A percentile compares a stretch with the other conserved stretches of the same genome.
Evolutionary conservation across 2,329 filamentous ascomycete species (phyloP).

Genomic region (Aspergillus quadrilineatus): DNA sequence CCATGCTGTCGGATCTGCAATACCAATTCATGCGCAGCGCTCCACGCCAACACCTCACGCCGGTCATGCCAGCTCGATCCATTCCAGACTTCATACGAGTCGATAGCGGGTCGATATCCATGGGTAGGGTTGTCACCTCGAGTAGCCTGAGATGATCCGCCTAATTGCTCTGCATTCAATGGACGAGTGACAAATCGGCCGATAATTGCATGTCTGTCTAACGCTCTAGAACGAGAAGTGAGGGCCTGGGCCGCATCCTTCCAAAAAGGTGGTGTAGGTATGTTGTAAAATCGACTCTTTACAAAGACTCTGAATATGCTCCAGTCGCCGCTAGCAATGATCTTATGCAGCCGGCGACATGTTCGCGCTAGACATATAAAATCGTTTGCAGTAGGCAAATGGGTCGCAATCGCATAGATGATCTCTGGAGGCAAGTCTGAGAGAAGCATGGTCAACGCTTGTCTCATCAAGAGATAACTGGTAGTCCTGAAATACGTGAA

Average conservation of each 20-base stretch:
- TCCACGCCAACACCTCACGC: slow-evolving; percentile 60
- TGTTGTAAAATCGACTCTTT: slow-evolving; percentile 49
- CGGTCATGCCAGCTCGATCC: slow-evolving; percentile 49
- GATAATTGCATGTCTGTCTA: slow-evolving; percentile 57
- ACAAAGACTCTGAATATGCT: slow-evolving; percentile 49
- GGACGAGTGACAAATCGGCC: slow-evolving; percentile 53
- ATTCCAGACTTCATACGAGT: slow-evolving; percentile 57
- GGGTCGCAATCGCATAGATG: slow-evolving; percentile 41
- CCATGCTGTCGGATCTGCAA: slow-evolving; percentile 51
- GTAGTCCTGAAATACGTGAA: not conserved
- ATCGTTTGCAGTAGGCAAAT: slow-evolving; percentile 48
- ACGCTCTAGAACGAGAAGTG: slow-evolving; percentile 57
- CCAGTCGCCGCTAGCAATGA: slow-evolving; percentile 51
- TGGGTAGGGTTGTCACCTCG: slow-evolving; percentile 51
- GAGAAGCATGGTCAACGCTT: slow-evolving; percentile 31
- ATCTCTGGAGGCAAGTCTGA: slow-evolving; percentile 44
- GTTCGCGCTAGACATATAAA: slow-evolving; percentile 48
- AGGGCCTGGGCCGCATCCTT: slow-evolving; percentile 54
- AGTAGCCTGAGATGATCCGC: slow-evolving; percentile 32
- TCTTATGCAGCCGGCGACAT: slow-evolving; percentile 46
- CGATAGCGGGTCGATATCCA: slow-evolving; percentile 59
- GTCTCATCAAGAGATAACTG: not conserved
- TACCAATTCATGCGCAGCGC: slow-evolving; percentile 58
- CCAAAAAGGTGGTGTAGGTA: slow-evolving; percentile 45
- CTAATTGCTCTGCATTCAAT: slow-evolving; percentile 41